Conservation (phyloP, 805 yeast genomes). For the Ogataea nonfermentans region DNA sequence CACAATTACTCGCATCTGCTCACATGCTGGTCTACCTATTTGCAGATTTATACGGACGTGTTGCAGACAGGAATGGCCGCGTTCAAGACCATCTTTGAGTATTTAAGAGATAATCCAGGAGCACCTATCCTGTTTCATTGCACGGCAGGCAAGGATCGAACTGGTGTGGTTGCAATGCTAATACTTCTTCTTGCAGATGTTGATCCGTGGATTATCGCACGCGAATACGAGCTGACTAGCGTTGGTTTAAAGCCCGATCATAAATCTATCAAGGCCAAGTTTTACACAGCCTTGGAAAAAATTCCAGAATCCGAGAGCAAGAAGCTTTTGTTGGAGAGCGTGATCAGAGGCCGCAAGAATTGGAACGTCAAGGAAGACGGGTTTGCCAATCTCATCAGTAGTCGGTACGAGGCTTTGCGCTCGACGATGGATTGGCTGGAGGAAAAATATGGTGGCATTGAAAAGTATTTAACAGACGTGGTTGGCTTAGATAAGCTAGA, state of each 20-base stretch:
- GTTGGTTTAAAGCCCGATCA: constrained; percentile 57
- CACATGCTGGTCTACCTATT: constrained; percentile 61
- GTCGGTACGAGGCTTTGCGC: constrained; percentile 69
- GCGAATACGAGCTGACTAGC: constrained; percentile 76
- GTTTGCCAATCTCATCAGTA: constrained; percentile 56
- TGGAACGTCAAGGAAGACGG: constrained; percentile 51
- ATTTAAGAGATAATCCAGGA: constrained; percentile 53
- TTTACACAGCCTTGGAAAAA: constrained; percentile 30
- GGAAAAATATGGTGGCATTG: constrained; percentile 52
- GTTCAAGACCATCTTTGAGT: constrained; percentile 50
- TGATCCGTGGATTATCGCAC: constrained; percentile 59
- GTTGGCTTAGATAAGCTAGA: constrained; percentile 48
- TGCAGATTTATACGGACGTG: constrained; percentile 59
- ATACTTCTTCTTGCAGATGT: constrained; percentile 63
- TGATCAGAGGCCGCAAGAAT: constrained; percentile 38
- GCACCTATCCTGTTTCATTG: constrained; percentile 66
- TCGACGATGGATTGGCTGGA: constrained; percentile 55
- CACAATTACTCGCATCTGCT: constrained; percentile 51
- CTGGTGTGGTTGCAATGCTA: constrained; percentile 73
- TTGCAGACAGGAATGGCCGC: constrained; percentile 47
- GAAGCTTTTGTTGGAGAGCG: constrained; percentile 24
- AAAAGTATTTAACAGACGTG: constrained; percentile 41
- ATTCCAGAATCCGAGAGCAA: constrained; percentile 21
- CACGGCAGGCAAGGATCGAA: constrained; percentile 85
- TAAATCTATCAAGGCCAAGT: constrained; percentile 37